Evolutionary conservation across 1,139 yeast species (phyloP), one percentile per base, ranked within the genome.

Genomic region (Zygoascus hellenicus): DNA sequence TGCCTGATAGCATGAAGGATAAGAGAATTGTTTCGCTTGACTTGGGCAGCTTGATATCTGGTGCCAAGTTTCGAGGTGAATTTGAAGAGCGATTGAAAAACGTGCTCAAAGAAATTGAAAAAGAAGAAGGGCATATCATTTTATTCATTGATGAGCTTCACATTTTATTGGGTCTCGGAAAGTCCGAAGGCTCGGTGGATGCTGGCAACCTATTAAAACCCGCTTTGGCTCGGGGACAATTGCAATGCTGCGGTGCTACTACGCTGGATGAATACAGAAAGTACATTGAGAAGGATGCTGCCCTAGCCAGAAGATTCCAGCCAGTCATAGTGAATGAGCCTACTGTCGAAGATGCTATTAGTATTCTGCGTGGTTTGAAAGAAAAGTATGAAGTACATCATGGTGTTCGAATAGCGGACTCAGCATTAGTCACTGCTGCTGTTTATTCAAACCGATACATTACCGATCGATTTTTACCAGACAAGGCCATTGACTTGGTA

Each of bases 361-460:
- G 96, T 10, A 92, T 92, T 54, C 71, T 92, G 51, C 79, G 98
- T 62, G 98, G 98, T 5, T 73, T 92, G 61, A 90, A 90, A 64
- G 97, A 92, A 62, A 77, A 85, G 56, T 92, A 92, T 62, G 98
- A 92, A 62, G 96, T 92, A 2, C 98, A 92, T 62, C 98, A 92
- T 62, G 98, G 98, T 66, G 98, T 92, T n/a, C 77, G 97, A 55
- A 88, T 92, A 49, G 78, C 94, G 5, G 98, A 92, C 63, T 77
- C 90, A 38, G 97, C 98, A 0, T 73, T 92, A 49, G 97, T 92
- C 1, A 85, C 96, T 0, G 96, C 97, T 9, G 96, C 97, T 0
- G 81, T 86, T 4, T 80, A 90, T 60, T 83, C 96, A 30, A 87
- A 88, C 60, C 75, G 98, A 54, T 92, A 92, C 64, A 87, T 92